Conservation (phyloP, 2,329 filamentous ascomycete species). For the Penicillium sp. region DNA sequence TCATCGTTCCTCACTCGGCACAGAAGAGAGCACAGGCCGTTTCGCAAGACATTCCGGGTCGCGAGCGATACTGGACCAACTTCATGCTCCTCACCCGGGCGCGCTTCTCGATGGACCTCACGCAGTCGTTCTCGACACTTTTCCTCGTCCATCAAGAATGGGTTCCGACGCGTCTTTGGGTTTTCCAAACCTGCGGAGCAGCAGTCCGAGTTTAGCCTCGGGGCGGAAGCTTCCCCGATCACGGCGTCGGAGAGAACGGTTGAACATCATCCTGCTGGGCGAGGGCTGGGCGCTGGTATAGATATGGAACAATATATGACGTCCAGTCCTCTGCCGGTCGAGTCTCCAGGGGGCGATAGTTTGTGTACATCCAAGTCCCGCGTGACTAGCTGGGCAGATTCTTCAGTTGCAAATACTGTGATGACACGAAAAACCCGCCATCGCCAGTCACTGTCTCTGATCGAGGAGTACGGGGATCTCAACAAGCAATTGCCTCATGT, state of each 20-base stretch:
- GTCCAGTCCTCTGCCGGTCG: conserved; percentile 17
- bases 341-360: conserved; percentile 37
- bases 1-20: conserved; percentile 28
- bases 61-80: conserved; percentile 27
- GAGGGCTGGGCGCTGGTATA: background rate
- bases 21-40: conserved; percentile 36
- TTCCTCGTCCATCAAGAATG: conserved; percentile 45
- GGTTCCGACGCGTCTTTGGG: conserved; percentile 44
- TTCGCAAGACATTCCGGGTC: conserved; percentile 40
- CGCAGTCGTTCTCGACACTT: conserved; percentile 38
- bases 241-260: background rate
- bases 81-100: conserved; percentile 9
- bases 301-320: background rate
- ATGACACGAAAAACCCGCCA: conserved; percentile 34
- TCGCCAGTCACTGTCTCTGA: conserved; percentile 44
- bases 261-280: background rate
- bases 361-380: conserved; percentile 42
- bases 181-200: conserved; percentile 26
- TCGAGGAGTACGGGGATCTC: conserved; percentile 43
- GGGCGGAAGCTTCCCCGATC: background rate
- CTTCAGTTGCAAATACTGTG: conserved; percentile 46
- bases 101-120: conserved; percentile 8
- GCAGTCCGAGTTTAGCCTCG: background rate
- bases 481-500: conserved; percentile 16
- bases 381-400: conserved; percentile 53